phyloP scores from a whole-genome alignment of 2,329 filamentous ascomycete genomes.

The Cercospora sp. region DNA sequence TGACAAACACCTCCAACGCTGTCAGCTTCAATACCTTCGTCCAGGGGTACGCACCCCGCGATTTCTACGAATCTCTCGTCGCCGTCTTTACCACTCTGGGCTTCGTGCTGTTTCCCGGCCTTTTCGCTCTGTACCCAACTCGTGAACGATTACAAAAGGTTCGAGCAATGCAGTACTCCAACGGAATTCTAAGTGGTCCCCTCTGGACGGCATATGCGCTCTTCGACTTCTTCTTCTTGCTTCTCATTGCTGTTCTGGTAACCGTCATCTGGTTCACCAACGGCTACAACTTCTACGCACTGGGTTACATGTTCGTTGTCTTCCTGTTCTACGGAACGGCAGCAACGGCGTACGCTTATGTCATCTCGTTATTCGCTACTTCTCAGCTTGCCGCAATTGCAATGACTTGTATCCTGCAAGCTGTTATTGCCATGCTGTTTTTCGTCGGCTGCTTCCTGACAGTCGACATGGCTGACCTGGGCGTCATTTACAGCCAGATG shows the following conservation, averaged over 20 bases:
- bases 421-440: conserved; percentile 27
- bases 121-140: conserved; percentile 83
- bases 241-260: conserved; percentile 64
- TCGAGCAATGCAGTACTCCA: conserved; percentile 80
- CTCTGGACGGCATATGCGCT: conserved; percentile 77
- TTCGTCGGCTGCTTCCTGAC: conserved; percentile 27
- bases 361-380: conserved; percentile 70
- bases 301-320: conserved; percentile 43
- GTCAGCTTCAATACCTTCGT: too few species aligned
- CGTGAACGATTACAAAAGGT: conserved; percentile 75
- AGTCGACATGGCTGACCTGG: conserved; percentile 23
- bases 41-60: conserved; percentile 66
- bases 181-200: conserved; percentile 75
- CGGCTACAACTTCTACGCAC: conserved; percentile 17
- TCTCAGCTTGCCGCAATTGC: conserved; percentile 27
- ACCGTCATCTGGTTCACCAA: conserved; percentile 59
- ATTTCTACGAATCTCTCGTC: conserved; percentile 70
- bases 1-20: too few species aligned
- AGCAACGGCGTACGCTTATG: conserved; percentile 71
- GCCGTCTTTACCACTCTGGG: conserved; percentile 72
- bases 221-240: conserved; percentile 74
- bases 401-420: conserved; percentile 27
- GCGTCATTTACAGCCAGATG: conserved; percentile 37
- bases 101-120: conserved; percentile 74
- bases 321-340: conserved; percentile 78